Evolutionary conservation across 768 basidiomycete species (phyloP), one percentile per base, ranked within the genome.

Genomic region (Sarcodon aspratus): DNA sequence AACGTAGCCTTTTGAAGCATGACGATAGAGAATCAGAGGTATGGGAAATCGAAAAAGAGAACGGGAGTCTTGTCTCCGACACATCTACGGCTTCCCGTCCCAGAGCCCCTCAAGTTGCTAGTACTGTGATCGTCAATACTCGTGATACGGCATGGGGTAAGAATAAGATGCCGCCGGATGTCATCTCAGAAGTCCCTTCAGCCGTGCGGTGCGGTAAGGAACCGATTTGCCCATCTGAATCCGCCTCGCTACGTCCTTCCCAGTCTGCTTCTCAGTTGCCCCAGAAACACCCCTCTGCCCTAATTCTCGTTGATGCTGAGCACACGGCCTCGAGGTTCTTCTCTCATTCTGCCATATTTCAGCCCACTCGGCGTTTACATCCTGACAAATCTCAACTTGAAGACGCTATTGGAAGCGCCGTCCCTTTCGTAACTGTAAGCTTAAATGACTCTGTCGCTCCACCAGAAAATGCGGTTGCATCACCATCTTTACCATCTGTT

Each of bases 11-110:
- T 21, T 44, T 6, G 36, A 43, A 45, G 48, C 44, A 17, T 37
- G 18, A 4, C 35, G 13, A 17, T 40, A 17, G 27, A 11, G 62
- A 57, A 48, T 80, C 80, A 9, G 65, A 69, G 15, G 55, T 73
- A 7, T 82, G 80, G 80, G 75, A 74, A 52, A 77, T 82, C n/a
- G n/a, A n/a, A n/a, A n/a, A n/a, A 31, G 80, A 81, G 55, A 52
- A 40, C 5, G 34, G 38, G 3, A 48, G 47, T 13, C 49, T 60
- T 10, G 51, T 54, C 5, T 55, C 55, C 17, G 50, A 27, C 8
- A 52, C 57, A 45, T 53, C 47, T 7, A 11, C 47, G 18, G 44
- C 55, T 6, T 18, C 48, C 7, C 44, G 40, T 7, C 37, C 52
- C 3, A 21, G 33, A 7, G 44, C 32, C 12, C 49, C 47, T 15